Evolutionary conservation across 345 rosid genomes (phyloP).

Genomic region (Hypericum perforatum): DNA sequence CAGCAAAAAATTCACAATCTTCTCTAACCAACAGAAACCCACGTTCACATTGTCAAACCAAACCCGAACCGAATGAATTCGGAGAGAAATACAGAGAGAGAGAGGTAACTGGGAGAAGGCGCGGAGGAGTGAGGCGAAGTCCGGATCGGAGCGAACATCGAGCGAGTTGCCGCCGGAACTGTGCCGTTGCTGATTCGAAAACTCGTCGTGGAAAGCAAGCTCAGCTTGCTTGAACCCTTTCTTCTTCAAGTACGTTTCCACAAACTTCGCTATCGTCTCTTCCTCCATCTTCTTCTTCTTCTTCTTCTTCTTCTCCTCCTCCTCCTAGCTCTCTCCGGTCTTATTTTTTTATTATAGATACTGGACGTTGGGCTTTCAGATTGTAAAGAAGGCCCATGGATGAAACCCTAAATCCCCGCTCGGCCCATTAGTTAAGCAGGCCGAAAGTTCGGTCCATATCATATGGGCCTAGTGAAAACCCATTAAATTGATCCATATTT

Average conservation of each 20-base stretch:
- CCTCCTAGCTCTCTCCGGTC: not conserved
- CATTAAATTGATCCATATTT: too few species aligned
- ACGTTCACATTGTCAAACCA: not conserved
- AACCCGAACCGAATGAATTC: not conserved
- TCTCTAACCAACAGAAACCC: too few species aligned
- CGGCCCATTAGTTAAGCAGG: too few species aligned
- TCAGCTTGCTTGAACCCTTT: conserved; percentile 70
- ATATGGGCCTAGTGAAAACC: too few species aligned
- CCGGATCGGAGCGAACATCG: conserved; percentile 53
- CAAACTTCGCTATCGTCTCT: conserved; percentile 44
- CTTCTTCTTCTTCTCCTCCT: not conserved
- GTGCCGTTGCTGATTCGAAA: conserved; percentile 22
- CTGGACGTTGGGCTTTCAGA: too few species aligned
- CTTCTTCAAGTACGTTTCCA: conserved; percentile 73
- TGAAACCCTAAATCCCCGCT: too few species aligned
- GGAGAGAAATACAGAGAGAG: not conserved
- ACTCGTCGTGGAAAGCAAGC: conserved; percentile 50
- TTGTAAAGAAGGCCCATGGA: too few species aligned
- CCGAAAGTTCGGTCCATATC: too few species aligned
- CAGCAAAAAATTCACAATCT: too few species aligned
- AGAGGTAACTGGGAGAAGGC: conserved; percentile 52
- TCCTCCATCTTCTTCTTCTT: conserved; percentile 34
- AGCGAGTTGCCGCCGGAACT: conserved; percentile 27
- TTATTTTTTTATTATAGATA: too few species aligned
- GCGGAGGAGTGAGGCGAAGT: conserved; percentile 61